Percentiles rank a stretch among this genome's conserved stretches.
Evolutionary conservation across 1,284 basidiomycete species (phyloP).

Genomic region (Fomitiporia mediterranea): DNA sequence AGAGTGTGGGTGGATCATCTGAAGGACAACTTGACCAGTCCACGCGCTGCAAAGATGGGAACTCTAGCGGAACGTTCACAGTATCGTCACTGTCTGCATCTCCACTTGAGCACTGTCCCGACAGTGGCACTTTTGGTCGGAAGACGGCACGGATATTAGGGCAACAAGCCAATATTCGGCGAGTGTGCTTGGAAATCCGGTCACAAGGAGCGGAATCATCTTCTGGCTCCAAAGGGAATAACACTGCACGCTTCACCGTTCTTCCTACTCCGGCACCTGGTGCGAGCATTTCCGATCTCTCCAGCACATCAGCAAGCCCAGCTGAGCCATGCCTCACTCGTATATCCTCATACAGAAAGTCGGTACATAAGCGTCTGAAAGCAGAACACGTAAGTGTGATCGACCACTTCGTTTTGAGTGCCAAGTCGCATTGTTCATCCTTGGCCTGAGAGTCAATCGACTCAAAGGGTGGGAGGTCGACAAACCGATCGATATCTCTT

Average conservation of each 20-base stretch:
- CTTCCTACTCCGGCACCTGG: neutral
- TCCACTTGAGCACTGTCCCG: too few relatives aligned
- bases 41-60: slow-evolving; percentile 1
- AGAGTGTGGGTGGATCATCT: neutral
- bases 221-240: neutral
- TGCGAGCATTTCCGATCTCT: neutral
- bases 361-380: neutral
- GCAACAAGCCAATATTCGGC: slow-evolving; percentile 7
- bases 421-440: neutral
- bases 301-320: neutral
- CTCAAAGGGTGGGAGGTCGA: slow-evolving; percentile 9
- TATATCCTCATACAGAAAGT: slow-evolving; percentile 10
- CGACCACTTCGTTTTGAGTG: slow-evolving; percentile 5
- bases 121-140: neutral
- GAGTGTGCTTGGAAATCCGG: neutral
- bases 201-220: neutral
- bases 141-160: slow-evolving; percentile 4
- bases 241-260: neutral
- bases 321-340: slow-evolving; percentile 2
- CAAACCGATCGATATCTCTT: neutral
- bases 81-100: too few relatives aligned
- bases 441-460: neutral
- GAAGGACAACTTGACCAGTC: slow-evolving; percentile 2
- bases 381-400: slow-evolving; percentile 1
- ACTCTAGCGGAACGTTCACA: neutral